Conservation (phyloP, 2,329 filamentous ascomycete species). For the Phialemonium atrogriseum region DNA sequence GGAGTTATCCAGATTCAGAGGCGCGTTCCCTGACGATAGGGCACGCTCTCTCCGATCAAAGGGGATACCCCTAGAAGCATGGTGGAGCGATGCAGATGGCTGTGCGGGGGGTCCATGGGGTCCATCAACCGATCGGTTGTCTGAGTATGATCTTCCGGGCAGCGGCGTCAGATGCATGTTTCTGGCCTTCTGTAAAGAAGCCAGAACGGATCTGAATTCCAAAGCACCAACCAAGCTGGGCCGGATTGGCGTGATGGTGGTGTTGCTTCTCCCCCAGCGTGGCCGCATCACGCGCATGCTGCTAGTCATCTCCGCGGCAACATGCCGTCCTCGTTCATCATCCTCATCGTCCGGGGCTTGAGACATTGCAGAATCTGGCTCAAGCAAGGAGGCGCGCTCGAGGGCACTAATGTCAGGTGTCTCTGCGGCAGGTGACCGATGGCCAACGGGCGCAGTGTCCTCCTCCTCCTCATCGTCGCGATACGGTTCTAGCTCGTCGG, state of each 20-base stretch:
- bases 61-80: slow-evolving; percentile 3
- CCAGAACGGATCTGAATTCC: slow-evolving; percentile 85
- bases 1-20: slow-evolving; percentile 21
- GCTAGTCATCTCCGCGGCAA: slow-evolving; percentile 76
- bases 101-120: no score
- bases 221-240: slow-evolving; percentile 89
- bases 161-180: slow-evolving; percentile 33
- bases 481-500: slow-evolving; percentile 56
- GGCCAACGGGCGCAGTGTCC: slow-evolving; percentile 24
- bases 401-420: slow-evolving; percentile 31
- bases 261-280: slow-evolving; percentile 56
- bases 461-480: slow-evolving; percentile 54
- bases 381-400: slow-evolving; percentile 38
- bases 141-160: slow-evolving; percentile 21
- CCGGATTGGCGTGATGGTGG: slow-evolving; percentile 74
- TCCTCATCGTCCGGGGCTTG: slow-evolving; percentile 19
- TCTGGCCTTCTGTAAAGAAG: slow-evolving; percentile 75
- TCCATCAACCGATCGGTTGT: slow-evolving; percentile 9
- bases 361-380: slow-evolving; percentile 32
- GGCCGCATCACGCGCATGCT: slow-evolving; percentile 85
- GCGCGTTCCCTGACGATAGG: slow-evolving; percentile 36
- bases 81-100: slow-evolving; percentile 2
- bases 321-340: slow-evolving; percentile 48
- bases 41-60: slow-evolving; percentile 29
- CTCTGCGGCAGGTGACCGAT: slow-evolving; percentile 14